Base-by-base conservation (phyloP, 192 early-diverging fungal species). In the Dispira parvispora region DNA sequence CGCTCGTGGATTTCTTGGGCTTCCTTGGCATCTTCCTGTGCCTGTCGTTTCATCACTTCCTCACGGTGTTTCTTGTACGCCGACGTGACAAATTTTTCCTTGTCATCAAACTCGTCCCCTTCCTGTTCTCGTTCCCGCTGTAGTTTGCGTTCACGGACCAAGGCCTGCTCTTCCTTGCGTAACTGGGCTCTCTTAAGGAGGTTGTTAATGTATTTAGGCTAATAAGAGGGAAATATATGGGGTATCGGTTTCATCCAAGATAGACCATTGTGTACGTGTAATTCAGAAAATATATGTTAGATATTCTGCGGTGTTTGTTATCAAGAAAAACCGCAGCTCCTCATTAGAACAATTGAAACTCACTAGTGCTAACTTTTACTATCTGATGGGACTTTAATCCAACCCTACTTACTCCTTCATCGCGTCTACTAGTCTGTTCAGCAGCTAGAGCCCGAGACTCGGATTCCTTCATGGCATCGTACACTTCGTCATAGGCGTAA, bases 1-100 rank as follows among this genome's bases (percentile, higher is more conserved):
- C n/a, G n/a, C n/a, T n/a, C n/a, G n/a, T n/a, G n/a, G n/a, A n/a
- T n/a, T n/a, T n/a, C n/a, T n/a, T n/a, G n/a, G n/a, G n/a, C n/a
- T n/a, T n/a, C n/a, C n/a, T n/a, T n/a, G n/a, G n/a, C n/a, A n/a
- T n/a, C n/a, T n/a, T n/a, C n/a, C n/a, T n/a, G n/a, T n/a, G n/a
- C n/a, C n/a, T 65, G 69, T 21, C 71, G 52, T 63, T 78, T 71
- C 46, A 86, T 66, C 63, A 89, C 87, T 52, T 79, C 79, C 63
- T 81, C 72, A 52, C 82, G 74, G 66, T 75, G 63, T 73, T 71
- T n/a, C n/a, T n/a, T n/a, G 74, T 85, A 90, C 18, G 84, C 79
- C 16, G 76, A 76, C n/a, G 88, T 90, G 46, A 89, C 80, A 65
- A 90, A 90, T 62, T 75, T 76, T 63, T 90, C 88, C 73, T 84